Percentiles rank a stretch among this genome's conserved stretches.
These are phyloP conservation scores for Thermothielavioides terrestris DNA, from an alignment of 495 filamentous ascomycete genomes.

Conservation along the genomic window DNA sequence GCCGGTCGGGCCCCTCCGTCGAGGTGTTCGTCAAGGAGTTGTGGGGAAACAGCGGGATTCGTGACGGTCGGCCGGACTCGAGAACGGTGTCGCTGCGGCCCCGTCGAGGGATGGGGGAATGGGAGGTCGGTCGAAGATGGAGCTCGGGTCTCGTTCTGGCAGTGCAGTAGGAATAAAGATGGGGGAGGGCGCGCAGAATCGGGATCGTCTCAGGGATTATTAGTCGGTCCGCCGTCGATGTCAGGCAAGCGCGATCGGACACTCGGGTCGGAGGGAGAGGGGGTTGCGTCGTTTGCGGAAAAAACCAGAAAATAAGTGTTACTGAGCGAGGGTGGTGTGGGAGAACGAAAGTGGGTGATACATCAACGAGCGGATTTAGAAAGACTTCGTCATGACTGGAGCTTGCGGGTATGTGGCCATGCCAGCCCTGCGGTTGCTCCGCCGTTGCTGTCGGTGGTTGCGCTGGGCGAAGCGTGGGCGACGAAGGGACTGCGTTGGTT, in stretches of 20 bases:
- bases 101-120: too few relatives aligned
- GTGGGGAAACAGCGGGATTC: neutral
- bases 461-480: constrained; percentile 9
- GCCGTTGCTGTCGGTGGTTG: constrained; percentile 18
- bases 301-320: neutral
- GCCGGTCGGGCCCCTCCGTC: constrained; percentile 7
- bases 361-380: constrained; percentile 17
- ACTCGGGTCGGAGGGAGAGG: neutral
- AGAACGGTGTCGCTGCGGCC: too few relatives aligned
- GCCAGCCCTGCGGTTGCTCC: constrained; percentile 19
- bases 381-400: constrained; percentile 6
- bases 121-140: too few relatives aligned
- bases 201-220: too few relatives aligned
- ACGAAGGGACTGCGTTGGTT: constrained; percentile 11
- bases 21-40: neutral
- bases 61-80: neutral
- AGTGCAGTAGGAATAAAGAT: too few relatives aligned
- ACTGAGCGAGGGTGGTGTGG: constrained; percentile 8
- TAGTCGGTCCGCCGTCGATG: too few relatives aligned
- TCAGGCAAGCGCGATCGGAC: neutral
- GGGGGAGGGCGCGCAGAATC: too few relatives aligned
- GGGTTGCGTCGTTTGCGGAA: neutral
- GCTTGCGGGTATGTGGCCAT: constrained; percentile 2
- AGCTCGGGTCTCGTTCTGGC: too few relatives aligned
- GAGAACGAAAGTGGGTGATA: constrained; percentile 16